Base-by-base conservation (phyloP, 305 asterid genomes). In the Vinca major region DNA sequence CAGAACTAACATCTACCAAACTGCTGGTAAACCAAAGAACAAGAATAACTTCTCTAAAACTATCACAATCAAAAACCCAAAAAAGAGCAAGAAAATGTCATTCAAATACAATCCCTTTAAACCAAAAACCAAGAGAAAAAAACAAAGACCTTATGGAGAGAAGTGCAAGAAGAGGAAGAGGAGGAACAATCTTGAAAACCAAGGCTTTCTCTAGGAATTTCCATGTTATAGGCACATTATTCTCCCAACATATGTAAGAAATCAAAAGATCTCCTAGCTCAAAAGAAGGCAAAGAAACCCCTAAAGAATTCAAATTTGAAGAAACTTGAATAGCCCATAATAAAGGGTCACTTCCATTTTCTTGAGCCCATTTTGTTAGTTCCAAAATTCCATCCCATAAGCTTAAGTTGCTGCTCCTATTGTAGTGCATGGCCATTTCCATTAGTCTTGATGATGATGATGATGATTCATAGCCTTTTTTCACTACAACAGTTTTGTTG, bases 171-270 rank as follows among this genome's bases (percentile, higher is more conserved):
- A 87, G 86, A 79, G 89, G 85, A 21, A 83, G 73, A 60, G 99
- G 85, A 39, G 95, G 95, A 72, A 93, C 91, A 79, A 89, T 85
- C 76, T 85, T 93, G 80, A 85, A 85, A 69, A 73, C 73, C 80
- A 91, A 45, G 2, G 97, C 99, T 73, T 87, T 91, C 21, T 89
- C 99, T 72, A 93, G 73, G 76, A 89, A 87, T 79, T 93, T 93
- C 99, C 99, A 93, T 72, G 90, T 82, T 71, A 80, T 73, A 69
- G 99, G 90, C 64, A 85, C 89, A 83, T 91, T 93, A 79, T 93
- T 93, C 17, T 87, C 95, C 99, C 97, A 93, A 51, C 90, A 91
- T 81, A 93, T 88, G 85, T 89, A 84, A 61, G 96, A 86, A 20
- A 91, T 95, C 71, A 93, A 80, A 68, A 85, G 79, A 63, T 86